Evolutionary conservation across 1,139 yeast genomes (phyloP), one percentile per base, ranked within the genome.

Genomic region (Kluyveromyces sp.): DNA sequence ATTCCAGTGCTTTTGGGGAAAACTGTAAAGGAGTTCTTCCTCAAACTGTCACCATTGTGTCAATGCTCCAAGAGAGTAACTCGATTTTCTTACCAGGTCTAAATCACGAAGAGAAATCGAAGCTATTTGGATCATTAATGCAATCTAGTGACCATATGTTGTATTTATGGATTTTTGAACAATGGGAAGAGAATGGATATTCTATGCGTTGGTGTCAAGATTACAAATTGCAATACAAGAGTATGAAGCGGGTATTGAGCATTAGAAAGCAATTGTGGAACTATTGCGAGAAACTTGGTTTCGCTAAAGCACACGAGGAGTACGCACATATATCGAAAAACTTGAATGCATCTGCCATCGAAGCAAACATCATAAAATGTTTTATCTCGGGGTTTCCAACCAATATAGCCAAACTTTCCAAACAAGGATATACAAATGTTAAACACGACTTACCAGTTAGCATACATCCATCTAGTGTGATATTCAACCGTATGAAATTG

Each of bases 191-290:
- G 3, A 74, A 80, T 2, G 87, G 83, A 0, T 84, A 68, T 59
- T 83, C 95, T 0, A 70, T 70, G 39, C 78, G 79, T 47, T 92
- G 98, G 98, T 90, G 97, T 54, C 79, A 77, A 54, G 97, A 89
- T 56, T 81, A 87, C 58, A 88, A 78, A 59, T 59, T 92, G 3
- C 97, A 92, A 60, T 77, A 77, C 64, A 81, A 83, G 60, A 78
- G 95, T 0, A 64, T 92, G 56, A 69, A 70, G 37, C 69, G 96
- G 38, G 92, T 83, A 0, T 69, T 82, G 45, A 86, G 83, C 50
- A 83, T 90, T 2, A 72, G 89, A 33, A 79, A 78, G 29, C 98
- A 92, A 59, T 65, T 92, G 25, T 72, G 71, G 39, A 65, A 75
- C 26, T 68, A 88, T 33, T 83, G 95, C 57, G 72, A 69, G 4